phyloP scores from a whole-genome alignment of 2,329 filamentous ascomycete genomes.

The Diaporthe sp. region DNA sequence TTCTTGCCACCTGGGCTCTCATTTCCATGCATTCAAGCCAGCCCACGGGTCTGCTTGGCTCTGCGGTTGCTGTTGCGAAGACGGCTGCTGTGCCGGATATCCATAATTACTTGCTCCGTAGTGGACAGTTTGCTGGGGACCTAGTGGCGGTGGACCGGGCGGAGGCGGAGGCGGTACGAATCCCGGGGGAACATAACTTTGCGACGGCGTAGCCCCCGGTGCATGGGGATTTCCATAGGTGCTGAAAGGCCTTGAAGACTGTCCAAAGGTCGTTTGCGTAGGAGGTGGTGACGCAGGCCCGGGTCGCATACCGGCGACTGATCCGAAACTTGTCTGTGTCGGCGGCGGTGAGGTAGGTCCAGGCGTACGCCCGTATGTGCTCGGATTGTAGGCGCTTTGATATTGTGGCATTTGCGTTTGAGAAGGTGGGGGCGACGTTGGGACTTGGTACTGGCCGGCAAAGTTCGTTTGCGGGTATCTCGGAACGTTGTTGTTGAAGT shows the following conservation, averaged over 20 bases:
- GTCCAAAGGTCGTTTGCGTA: slow-evolving; percentile 67
- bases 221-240: slow-evolving; percentile 61
- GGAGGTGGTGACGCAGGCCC: slow-evolving; percentile 69
- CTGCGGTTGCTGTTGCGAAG: slow-evolving; percentile 50
- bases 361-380: slow-evolving; percentile 70
- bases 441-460: slow-evolving; percentile 71
- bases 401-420: slow-evolving; percentile 59
- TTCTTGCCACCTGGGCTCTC: background rate
- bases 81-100: slow-evolving; percentile 67
- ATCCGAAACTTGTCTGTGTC: slow-evolving; percentile 54
- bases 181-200: slow-evolving; percentile 62
- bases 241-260: slow-evolving; percentile 62
- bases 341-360: slow-evolving; percentile 64
- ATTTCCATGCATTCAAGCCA: slow-evolving; percentile 79
- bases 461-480: slow-evolving; percentile 68
- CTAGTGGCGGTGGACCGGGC: slow-evolving; percentile 72
- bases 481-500: slow-evolving; percentile 55
- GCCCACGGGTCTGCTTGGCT: slow-evolving; percentile 74
- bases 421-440: slow-evolving; percentile 68
- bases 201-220: slow-evolving; percentile 45
- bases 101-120: slow-evolving; percentile 58
- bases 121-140: slow-evolving; percentile 74
- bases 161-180: slow-evolving; percentile 76
- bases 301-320: slow-evolving; percentile 48
- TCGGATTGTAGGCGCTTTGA: slow-evolving; percentile 68